These are phyloP conservation scores for Scedosporium apiospermum DNA, from an alignment of 2,329 filamentous ascomycete species.

Conservation along the genomic window DNA sequence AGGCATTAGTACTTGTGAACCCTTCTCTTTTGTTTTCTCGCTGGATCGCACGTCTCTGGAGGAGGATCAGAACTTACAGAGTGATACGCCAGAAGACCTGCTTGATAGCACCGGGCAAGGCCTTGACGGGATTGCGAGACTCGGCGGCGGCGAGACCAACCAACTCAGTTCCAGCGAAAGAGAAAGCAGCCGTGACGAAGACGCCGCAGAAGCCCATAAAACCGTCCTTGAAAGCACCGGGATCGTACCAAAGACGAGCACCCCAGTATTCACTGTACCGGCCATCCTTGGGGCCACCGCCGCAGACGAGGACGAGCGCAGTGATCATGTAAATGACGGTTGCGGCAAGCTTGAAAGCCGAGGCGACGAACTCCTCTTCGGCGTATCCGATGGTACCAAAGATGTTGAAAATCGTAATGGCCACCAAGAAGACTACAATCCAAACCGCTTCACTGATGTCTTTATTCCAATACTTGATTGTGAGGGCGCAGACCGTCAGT, in stretches of 20 bases:
- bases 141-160: conserved; percentile 64
- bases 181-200: conserved; percentile 61
- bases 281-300: conserved; percentile 41
- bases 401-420: conserved; percentile 41
- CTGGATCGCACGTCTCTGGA: no score
- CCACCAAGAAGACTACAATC: conserved; percentile 42
- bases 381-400: conserved; percentile 45
- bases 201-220: conserved; percentile 61
- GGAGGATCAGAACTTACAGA: conserved; percentile 14
- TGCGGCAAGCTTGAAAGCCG: conserved; percentile 45
- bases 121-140: conserved; percentile 55
- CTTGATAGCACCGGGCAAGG: conserved; percentile 70
- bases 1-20: not conserved
- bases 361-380: conserved; percentile 48
- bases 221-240: conserved; percentile 53
- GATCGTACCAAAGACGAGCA: conserved; percentile 30
- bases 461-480: conserved; percentile 40
- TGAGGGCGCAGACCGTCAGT: conserved; percentile 39
- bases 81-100: conserved; percentile 53
- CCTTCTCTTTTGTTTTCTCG: not conserved
- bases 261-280: conserved; percentile 32
- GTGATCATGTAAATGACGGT: conserved; percentile 55
- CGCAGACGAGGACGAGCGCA: conserved; percentile 45
- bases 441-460: conserved; percentile 37
- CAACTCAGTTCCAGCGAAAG: conserved; percentile 59